These are phyloP conservation scores for Acer negundo DNA, from an alignment of 345 rosid species.

Conservation along the genomic window DNA sequence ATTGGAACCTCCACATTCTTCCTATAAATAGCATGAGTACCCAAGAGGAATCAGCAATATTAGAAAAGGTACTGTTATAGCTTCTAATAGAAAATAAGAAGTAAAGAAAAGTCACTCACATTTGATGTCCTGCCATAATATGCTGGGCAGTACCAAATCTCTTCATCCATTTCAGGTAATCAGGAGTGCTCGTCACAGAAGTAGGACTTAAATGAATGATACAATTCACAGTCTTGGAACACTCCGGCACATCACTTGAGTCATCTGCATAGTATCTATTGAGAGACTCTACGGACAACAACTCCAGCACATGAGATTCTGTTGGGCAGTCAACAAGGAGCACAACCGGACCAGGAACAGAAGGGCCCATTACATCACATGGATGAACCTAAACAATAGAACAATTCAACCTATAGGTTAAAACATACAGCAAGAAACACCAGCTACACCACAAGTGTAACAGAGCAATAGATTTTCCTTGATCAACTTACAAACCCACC, in stretches of 20 bases:
- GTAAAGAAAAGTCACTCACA: constrained; percentile 40
- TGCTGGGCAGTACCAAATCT: constrained; percentile 71
- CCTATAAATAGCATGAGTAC: constrained; percentile 42
- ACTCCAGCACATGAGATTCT: constrained; percentile 54
- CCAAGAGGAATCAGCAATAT: constrained; percentile 13
- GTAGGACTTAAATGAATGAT: constrained; percentile 84
- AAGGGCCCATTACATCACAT: constrained; percentile 94
- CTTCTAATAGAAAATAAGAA: constrained; percentile 20
- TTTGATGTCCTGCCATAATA: constrained; percentile 88
- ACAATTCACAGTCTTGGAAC: constrained; percentile 59
- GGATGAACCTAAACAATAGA: constrained; percentile 70
- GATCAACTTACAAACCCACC: constrained; percentile 48
- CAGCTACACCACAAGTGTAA: constrained; percentile 10
- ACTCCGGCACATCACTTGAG: constrained; percentile 28
- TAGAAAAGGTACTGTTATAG: neutral
- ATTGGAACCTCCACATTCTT: constrained; percentile 82
- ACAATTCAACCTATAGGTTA: constrained; percentile 14
- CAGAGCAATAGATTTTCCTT: constrained; percentile 2
- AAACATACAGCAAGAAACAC: constrained; percentile 11
- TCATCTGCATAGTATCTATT: constrained; percentile 49
- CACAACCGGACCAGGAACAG: constrained; percentile 86
- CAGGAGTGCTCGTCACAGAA: constrained; percentile 52
- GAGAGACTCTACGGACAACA: constrained; percentile 51
- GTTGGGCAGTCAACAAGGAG: constrained; percentile 94
- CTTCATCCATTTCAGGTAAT: constrained; percentile 82